Evolutionary conservation across 331 rosid genomes (phyloP).

Genomic region (Rosa hybrid): DNA sequence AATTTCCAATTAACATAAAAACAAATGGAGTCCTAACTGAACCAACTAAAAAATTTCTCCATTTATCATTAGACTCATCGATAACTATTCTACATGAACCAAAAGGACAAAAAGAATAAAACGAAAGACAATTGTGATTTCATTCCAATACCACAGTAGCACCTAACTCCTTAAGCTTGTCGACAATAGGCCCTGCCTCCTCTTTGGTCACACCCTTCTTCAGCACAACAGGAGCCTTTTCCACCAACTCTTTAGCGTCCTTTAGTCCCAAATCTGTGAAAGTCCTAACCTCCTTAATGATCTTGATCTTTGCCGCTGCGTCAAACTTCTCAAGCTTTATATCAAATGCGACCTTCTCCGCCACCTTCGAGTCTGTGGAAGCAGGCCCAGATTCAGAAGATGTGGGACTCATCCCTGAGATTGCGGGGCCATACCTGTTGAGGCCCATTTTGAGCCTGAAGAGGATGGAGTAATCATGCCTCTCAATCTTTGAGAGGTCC

Average conservation of each 20-base stretch:
- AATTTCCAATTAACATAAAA: neutral
- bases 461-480: constrained; percentile 58
- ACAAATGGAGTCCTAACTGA: neutral
- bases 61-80: neutral
- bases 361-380: constrained; percentile 22
- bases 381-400: constrained; percentile 29
- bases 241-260: constrained; percentile 42
- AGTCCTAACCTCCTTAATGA: constrained; percentile 37
- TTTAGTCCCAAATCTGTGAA: constrained; percentile 35
- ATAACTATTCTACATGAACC: neutral
- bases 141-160: constrained; percentile 8
- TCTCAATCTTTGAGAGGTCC: constrained; percentile 49
- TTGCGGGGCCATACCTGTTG: constrained; percentile 50
- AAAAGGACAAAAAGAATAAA: constrained; percentile 6
- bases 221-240: constrained; percentile 32
- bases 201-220: constrained; percentile 35
- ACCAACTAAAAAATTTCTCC: neutral
- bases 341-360: constrained; percentile 33
- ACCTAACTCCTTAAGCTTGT: constrained; percentile 33
- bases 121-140: neutral
- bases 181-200: constrained; percentile 30
- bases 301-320: constrained; percentile 33
- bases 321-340: constrained; percentile 38
- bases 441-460: constrained; percentile 70
- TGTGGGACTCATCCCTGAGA: constrained; percentile 30